Evolutionary conservation across 1,139 yeast species (phyloP).

Genomic region (Sugiyamaella neomexicana): DNA sequence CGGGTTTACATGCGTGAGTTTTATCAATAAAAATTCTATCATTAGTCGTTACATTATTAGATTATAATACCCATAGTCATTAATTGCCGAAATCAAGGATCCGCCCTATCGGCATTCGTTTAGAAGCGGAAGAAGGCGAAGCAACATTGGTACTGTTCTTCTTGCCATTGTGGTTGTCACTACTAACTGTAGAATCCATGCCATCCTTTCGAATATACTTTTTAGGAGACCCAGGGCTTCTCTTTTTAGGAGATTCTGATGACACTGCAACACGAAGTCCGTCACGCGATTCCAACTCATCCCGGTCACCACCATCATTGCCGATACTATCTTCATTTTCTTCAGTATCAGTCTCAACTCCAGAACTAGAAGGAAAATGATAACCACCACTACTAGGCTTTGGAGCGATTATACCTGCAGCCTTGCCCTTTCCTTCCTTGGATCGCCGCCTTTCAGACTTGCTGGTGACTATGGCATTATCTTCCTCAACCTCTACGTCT

Average conservation of each 20-base stretch:
- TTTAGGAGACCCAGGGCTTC: slow-evolving; percentile 22
- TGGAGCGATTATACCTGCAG: neutral
- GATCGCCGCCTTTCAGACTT: neutral
- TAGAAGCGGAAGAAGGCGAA: slow-evolving; percentile 3
- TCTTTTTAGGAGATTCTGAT: slow-evolving; percentile 4
- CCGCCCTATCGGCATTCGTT: slow-evolving; percentile 24
- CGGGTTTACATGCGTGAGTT: no score
- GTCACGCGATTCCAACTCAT: slow-evolving; percentile 17
- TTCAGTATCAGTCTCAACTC: slow-evolving; percentile 7
- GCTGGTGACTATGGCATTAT: neutral
- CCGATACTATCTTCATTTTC: slow-evolving; percentile 15
- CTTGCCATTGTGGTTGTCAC: neutral
- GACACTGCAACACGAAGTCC: slow-evolving; percentile 15
- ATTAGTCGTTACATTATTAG: slow-evolving; percentile 10
- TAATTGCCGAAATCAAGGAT: slow-evolving; percentile 22
- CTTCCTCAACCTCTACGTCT: slow-evolving; percentile 20
- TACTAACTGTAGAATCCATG: slow-evolving; percentile 5
- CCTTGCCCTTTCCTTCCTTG: neutral
- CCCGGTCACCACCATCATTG: slow-evolving; percentile 21
- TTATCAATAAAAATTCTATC: neutral
- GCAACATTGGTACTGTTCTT: neutral
- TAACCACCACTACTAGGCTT: no score
- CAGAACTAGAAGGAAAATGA: neutral
- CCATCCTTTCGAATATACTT: slow-evolving; percentile 24
- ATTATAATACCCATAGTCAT: neutral